Conservation (phyloP, 177 flowering plant genomes). For the Vitis hybrid region DNA sequence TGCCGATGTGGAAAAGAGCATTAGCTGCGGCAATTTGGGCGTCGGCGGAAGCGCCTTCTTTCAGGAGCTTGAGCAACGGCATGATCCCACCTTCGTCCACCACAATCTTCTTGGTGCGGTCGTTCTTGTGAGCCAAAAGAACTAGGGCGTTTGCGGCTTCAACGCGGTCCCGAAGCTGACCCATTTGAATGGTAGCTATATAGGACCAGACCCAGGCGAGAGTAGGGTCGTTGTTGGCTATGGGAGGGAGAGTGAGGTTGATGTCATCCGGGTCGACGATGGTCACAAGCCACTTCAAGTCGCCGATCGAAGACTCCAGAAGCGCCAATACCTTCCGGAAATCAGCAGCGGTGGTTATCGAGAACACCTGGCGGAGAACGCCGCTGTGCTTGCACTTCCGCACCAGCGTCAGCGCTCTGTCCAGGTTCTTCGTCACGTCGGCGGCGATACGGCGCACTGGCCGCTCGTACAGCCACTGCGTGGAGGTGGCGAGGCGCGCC, state of each 20-base stretch:
- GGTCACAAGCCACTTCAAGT: slow-evolving; percentile 62
- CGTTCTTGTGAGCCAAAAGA: slow-evolving; percentile 53
- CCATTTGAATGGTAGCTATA: slow-evolving; percentile 59
- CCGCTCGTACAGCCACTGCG: slow-evolving; percentile 54
- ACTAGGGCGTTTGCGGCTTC: slow-evolving; percentile 67
- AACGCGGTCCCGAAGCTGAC: slow-evolving; percentile 35
- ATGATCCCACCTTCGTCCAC: slow-evolving; percentile 70
- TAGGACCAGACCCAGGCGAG: slow-evolving; percentile 76
- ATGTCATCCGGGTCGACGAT: slow-evolving; percentile 35
- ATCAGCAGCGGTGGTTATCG: slow-evolving; percentile 58
- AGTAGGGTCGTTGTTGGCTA: slow-evolving; percentile 75
- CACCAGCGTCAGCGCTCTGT: slow-evolving; percentile 51
- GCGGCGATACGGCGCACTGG: slow-evolving; percentile 63
- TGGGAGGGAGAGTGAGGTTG: slow-evolving; percentile 60
- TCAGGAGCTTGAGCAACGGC: slow-evolving; percentile 59
- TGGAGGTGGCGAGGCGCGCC: slow-evolving; percentile 36
- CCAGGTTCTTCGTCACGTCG: slow-evolving; percentile 55
- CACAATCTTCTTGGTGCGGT: slow-evolving; percentile 64
- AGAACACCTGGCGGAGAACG: slow-evolving; percentile 51
- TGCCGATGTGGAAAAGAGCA: slow-evolving; percentile 44
- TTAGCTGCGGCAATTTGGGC: slow-evolving; percentile 64
- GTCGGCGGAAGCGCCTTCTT: slow-evolving; percentile 51
- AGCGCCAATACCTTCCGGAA: slow-evolving; percentile 51
- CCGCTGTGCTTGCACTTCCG: slow-evolving; percentile 59
- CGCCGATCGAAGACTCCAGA: slow-evolving; percentile 66